Evolutionary conservation across 2,329 filamentous ascomycete genomes (phyloP).

Genomic region (Fusarium austroafricanum): DNA sequence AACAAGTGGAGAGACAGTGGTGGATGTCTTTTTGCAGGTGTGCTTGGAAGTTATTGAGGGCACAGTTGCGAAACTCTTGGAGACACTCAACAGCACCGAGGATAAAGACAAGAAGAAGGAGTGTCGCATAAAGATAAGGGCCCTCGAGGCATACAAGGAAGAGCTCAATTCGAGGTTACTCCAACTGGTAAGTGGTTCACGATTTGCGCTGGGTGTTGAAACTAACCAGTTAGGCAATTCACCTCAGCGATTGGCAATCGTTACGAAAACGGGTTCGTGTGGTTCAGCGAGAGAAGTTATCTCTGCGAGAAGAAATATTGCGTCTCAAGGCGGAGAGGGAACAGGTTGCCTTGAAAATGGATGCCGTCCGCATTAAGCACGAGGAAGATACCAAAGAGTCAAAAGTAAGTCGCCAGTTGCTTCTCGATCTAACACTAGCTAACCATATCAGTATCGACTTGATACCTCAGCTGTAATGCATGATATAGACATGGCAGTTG

Average conservation of each 20-base stretch:
- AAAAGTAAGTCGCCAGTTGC: conserved; percentile 55
- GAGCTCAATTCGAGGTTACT: conserved; percentile 67
- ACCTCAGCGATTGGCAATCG: conserved; percentile 68
- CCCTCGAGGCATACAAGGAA: conserved; percentile 68
- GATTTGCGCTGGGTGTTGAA: fast-evolving
- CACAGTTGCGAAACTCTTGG: conserved; percentile 61
- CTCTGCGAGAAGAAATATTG: conserved; percentile 70
- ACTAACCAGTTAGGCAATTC: conserved; percentile 61
- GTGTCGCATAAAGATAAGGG: conserved; percentile 64
- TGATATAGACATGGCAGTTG: conserved; percentile 69
- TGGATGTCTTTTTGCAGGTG: conserved; percentile 71
- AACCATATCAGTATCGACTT: conserved; percentile 55
- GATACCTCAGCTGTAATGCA: conserved; percentile 69
- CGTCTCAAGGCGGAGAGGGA: conserved; percentile 69
- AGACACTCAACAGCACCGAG: conserved; percentile 53
- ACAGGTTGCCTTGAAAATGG: conserved; percentile 71
- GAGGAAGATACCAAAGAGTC: conserved; percentile 65
- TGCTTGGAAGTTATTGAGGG: conserved; percentile 70
- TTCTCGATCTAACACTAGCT: not conserved
- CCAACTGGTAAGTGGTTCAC: conserved; percentile 63
- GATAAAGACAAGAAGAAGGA: conserved; percentile 64
- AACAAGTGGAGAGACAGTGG: conserved; percentile 68
- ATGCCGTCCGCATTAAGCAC: conserved; percentile 70
- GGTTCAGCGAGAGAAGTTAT: conserved; percentile 67
- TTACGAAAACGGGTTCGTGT: conserved; percentile 68